phyloP scores from a whole-genome alignment of 768 basidiomycete species.

The Rhizopogon vesiculosus region DNA sequence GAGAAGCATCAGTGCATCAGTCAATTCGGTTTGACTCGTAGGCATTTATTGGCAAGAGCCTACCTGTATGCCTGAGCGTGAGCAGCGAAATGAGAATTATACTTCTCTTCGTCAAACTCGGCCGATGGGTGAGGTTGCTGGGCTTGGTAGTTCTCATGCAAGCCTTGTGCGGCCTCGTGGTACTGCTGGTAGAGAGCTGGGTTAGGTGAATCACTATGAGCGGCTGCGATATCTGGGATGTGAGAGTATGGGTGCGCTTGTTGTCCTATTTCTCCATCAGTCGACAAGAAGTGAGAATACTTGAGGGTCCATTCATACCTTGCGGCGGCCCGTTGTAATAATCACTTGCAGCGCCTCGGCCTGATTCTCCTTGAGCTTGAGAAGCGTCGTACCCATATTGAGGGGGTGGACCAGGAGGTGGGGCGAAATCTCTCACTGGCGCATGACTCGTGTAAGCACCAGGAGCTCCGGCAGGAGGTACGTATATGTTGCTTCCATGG shows the following conservation, averaged over 20 bases:
- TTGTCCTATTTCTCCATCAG: constrained; percentile 5
- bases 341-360: constrained; percentile 1
- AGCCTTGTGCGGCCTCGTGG: constrained; percentile 16
- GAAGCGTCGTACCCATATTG: no score
- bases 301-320: not conserved
- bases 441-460: constrained; percentile 1
- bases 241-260: constrained; percentile 14
- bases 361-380: not conserved
- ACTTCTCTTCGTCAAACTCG: constrained; percentile 8
- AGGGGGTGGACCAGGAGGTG: not conserved
- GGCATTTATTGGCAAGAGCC: not conserved
- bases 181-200: constrained; percentile 11
- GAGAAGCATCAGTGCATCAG: not conserved
- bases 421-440: not conserved
- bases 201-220: constrained; percentile 10
- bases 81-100: constrained; percentile 18
- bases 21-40: not conserved
- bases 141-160: constrained; percentile 16
- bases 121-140: constrained; percentile 4
- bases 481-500: not conserved
- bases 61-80: constrained; percentile 28
- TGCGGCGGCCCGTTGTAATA: not conserved
- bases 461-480: constrained; percentile 1
- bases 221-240: constrained; percentile 12
- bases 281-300: not conserved